phyloP scores from a whole-genome alignment of 192 early-diverging fungal genomes.

The Endogone sp. region DNA sequence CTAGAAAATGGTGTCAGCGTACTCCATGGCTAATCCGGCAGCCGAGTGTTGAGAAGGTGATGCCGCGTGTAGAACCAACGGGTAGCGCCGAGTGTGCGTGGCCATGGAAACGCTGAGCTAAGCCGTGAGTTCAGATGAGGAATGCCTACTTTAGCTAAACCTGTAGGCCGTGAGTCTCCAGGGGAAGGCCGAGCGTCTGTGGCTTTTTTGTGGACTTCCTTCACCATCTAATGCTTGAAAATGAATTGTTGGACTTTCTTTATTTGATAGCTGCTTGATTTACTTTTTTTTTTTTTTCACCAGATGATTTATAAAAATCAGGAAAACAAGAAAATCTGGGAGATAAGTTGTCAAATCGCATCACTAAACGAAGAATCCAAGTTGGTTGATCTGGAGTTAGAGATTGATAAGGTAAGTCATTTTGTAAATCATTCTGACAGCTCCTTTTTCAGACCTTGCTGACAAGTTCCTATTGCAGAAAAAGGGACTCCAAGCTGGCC shows the following conservation, averaged over 20 bases:
- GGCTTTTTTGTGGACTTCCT: constrained; percentile 15
- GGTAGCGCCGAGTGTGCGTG: constrained; percentile 21
- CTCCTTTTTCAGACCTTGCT: constrained; percentile 1
- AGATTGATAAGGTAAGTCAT: constrained; percentile 3
- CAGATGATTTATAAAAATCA: constrained; percentile 1
- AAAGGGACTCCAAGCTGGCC: constrained; percentile 13
- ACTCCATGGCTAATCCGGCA: constrained; percentile 20
- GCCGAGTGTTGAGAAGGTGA: constrained; percentile 10
- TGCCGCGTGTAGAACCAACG: constrained; percentile 15
- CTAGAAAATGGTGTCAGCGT: constrained; percentile 6
- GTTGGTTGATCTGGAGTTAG: constrained; percentile 13
- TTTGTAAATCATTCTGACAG: constrained; percentile 1
- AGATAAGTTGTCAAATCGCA: constrained; percentile 4
- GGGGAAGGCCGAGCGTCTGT: not conserved
- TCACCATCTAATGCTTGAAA: constrained; percentile 12
- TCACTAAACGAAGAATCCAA: constrained; percentile 13
- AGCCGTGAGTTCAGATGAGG: constrained; percentile 6
- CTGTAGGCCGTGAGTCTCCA: constrained; percentile 1
- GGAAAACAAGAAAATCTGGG: constrained; percentile 18
- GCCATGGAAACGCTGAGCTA: constrained; percentile 13
- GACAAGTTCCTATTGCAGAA: constrained; percentile 14
- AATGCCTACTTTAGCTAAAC: constrained; percentile 14
- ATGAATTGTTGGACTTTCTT: constrained; percentile 4
- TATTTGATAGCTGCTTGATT: constrained; percentile 3
- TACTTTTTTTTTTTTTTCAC: constrained; percentile 11